phyloP scores from a whole-genome alignment of 2,329 filamentous ascomycete species.

The Phialophora macrospora region DNA sequence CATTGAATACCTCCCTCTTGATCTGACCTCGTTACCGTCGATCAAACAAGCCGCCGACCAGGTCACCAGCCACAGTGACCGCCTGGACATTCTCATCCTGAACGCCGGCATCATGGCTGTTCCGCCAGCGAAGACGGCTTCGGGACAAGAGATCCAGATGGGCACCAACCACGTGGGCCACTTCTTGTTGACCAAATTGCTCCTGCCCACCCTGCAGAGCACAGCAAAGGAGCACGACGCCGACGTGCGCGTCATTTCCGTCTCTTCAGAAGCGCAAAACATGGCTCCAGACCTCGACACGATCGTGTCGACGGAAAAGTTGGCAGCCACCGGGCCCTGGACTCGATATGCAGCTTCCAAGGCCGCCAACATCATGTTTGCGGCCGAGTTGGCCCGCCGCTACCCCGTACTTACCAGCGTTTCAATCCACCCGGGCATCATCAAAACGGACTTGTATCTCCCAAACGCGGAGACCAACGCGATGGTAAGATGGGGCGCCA shows the following conservation, averaged over 20 bases:
- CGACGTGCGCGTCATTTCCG: constrained; percentile 47
- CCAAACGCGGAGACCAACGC: constrained; percentile 41
- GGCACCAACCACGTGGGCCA: constrained; percentile 56
- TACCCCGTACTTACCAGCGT: constrained; percentile 50
- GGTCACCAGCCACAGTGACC: constrained; percentile 49
- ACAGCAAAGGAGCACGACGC: constrained; percentile 42
- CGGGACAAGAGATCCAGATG: constrained; percentile 53
- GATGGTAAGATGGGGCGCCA: constrained; percentile 39
- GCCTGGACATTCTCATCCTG: constrained; percentile 53
- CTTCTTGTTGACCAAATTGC: constrained; percentile 52
- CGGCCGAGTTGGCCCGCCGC: constrained; percentile 52
- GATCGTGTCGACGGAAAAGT: constrained; percentile 46
- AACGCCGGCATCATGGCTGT: constrained; percentile 56
- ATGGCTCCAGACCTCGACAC: constrained; percentile 45
- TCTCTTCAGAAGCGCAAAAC: constrained; percentile 47
- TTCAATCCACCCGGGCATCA: constrained; percentile 57
- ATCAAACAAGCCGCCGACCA: constrained; percentile 51
- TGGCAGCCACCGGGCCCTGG: constrained; percentile 48
- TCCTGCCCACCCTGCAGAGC: constrained; percentile 49
- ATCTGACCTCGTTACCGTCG: constrained; percentile 57
- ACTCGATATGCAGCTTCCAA: constrained; percentile 59
- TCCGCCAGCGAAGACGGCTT: constrained; percentile 46
- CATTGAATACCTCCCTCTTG: constrained; percentile 54
- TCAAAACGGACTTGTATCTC: constrained; percentile 49
- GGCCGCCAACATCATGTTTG: constrained; percentile 56